Conservation (phyloP, 2,329 filamentous ascomycete species). For the Trichophyton equinum region DNA sequence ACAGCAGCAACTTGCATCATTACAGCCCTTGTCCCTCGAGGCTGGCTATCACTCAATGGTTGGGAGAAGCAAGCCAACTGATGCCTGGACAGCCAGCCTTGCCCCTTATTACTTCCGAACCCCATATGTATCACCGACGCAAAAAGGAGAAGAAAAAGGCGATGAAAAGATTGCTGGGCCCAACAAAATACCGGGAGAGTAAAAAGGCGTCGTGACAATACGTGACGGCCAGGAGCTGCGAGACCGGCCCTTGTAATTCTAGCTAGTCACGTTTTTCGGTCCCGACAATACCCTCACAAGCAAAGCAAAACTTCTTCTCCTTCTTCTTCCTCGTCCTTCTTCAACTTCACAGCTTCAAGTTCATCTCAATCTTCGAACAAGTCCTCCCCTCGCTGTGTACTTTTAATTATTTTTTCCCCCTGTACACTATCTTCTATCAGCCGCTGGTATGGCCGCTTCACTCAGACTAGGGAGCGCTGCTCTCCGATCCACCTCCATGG, state of each 20-base stretch:
- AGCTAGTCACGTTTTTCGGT: slow-evolving; percentile 4
- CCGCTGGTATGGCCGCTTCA: slow-evolving; percentile 58
- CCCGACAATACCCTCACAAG: slow-evolving; percentile 4
- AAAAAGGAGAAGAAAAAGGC: neutral
- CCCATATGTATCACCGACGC: neutral
- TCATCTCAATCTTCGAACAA: neutral
- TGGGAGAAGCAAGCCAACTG: neutral
- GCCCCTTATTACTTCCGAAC: neutral
- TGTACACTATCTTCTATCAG: slow-evolving; percentile 13
- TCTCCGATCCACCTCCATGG: slow-evolving; percentile 59
- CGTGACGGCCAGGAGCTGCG: neutral
- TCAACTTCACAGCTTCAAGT: neutral
- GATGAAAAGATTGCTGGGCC: neutral
- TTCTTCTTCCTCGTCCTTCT: neutral
- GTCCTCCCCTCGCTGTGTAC: slow-evolving; percentile 1
- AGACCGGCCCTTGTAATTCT: neutral
- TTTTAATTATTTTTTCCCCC: slow-evolving; percentile 5
- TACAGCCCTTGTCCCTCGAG: neutral
- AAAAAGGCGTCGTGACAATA: neutral
- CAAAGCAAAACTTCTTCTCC: neutral
- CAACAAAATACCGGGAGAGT: slow-evolving; percentile 2
- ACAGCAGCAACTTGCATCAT: neutral
- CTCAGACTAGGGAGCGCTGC: slow-evolving; percentile 69
- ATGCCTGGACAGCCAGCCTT: neutral
- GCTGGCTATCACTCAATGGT: neutral